These are phyloP conservation scores for Kingdonia uniflora DNA, from an alignment of 164 flowering plant genomes.

Conservation along the genomic window DNA sequence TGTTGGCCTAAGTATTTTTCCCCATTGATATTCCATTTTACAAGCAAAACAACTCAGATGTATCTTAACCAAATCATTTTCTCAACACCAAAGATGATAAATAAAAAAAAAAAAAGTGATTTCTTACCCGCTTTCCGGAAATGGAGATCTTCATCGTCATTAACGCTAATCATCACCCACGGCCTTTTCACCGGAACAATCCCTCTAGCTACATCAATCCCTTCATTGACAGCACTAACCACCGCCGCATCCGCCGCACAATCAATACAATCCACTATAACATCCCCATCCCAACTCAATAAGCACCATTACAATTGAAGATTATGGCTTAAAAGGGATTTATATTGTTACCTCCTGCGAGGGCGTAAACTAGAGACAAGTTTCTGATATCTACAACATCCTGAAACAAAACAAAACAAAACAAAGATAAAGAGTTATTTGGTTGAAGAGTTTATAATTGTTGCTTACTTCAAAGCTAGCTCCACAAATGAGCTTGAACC, in stretches of 20 bases:
- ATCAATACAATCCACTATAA: constrained; percentile 75
- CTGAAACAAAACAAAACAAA: constrained; percentile 17
- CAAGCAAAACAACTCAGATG: too few species aligned
- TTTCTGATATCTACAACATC: constrained; percentile 72
- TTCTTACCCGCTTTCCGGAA: constrained; percentile 78
- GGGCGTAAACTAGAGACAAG: constrained; percentile 76
- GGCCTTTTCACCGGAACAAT: constrained; percentile 48
- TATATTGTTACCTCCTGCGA: constrained; percentile 57
- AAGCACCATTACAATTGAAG: not conserved
- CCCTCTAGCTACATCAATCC: constrained; percentile 54
- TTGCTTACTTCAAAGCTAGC: constrained; percentile 73
- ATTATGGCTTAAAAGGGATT: not conserved
- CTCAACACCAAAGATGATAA: too few species aligned
- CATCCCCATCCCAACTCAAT: not conserved
- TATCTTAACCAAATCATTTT: too few species aligned
- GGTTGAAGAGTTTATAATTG: not conserved
- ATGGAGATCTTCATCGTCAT: constrained; percentile 75
- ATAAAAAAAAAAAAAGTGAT: too few species aligned
- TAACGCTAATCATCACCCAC: constrained; percentile 87
- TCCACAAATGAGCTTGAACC: constrained; percentile 89
- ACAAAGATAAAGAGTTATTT: not conserved
- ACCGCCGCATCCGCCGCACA: constrained; percentile 79
- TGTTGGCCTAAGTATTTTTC: too few species aligned
- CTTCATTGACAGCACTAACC: constrained; percentile 72
- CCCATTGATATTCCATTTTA: too few species aligned